phyloP scores from a whole-genome alignment of 176 grass and related monocot genomes.

The Dactylis glomerata region DNA sequence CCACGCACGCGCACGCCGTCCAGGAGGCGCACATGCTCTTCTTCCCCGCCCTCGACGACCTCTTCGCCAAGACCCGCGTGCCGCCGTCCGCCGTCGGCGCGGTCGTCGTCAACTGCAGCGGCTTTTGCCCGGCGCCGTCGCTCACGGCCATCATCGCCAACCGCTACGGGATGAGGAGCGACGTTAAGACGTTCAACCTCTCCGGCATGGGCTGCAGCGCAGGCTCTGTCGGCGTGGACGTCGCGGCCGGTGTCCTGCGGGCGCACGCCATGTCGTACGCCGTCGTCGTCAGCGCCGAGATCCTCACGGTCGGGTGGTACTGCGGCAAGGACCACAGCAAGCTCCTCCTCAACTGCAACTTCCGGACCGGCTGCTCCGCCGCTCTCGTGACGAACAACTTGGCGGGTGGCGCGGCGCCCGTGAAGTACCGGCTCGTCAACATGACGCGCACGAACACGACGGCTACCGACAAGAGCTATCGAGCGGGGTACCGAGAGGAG shows the following conservation, averaged over 20 bases:
- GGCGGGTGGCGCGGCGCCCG: neutral
- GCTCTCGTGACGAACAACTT: constrained; percentile 37
- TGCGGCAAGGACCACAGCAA: constrained; percentile 51
- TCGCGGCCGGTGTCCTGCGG: neutral
- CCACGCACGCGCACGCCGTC: constrained; percentile 38
- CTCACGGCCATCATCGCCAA: constrained; percentile 47
- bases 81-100: constrained; percentile 45
- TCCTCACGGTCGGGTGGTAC: constrained; percentile 74
- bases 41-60: constrained; percentile 47
- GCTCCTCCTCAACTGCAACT: constrained; percentile 81
- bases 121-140: constrained; percentile 53
- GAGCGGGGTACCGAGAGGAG: constrained; percentile 49
- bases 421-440: constrained; percentile 54
- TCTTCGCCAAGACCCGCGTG: constrained; percentile 50
- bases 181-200: constrained; percentile 57
- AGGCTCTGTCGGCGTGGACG: constrained; percentile 46
- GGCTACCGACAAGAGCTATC: constrained; percentile 57
- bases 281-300: constrained; percentile 73
- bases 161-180: constrained; percentile 49
- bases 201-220: constrained; percentile 87
- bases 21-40: constrained; percentile 51
- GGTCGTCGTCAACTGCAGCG: constrained; percentile 67
- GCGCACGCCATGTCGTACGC: constrained; percentile 34
- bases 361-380: constrained; percentile 72
- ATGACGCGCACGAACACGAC: constrained; percentile 53